Conservation (phyloP, 192 early-diverging fungal species). For the Geosiphon pyriformis region DNA sequence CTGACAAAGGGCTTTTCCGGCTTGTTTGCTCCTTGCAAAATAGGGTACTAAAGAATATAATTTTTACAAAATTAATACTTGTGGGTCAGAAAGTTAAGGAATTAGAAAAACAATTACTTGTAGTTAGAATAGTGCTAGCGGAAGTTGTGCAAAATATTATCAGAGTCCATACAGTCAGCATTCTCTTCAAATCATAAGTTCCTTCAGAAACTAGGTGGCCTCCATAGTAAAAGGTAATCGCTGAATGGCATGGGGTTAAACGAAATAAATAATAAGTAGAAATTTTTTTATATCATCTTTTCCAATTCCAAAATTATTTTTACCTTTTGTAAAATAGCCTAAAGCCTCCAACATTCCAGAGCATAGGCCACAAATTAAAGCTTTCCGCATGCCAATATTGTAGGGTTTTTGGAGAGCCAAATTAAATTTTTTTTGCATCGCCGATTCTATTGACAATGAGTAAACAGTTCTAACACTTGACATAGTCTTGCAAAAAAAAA, state of each 20-base stretch:
- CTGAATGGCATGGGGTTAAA: background rate
- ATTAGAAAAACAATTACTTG: background rate
- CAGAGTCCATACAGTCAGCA: slow-evolving; percentile 17
- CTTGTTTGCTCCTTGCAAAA: slow-evolving; percentile 16
- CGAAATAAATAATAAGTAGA: background rate
- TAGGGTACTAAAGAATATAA: slow-evolving; percentile 6
- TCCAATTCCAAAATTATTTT: background rate
- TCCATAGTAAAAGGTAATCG: slow-evolving; percentile 16
- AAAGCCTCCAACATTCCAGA: slow-evolving; percentile 5
- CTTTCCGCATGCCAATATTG: slow-evolving; percentile 17
- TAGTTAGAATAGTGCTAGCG: background rate
- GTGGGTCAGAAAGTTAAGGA: background rate
- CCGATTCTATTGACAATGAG: slow-evolving; percentile 6
- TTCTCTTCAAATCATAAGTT: slow-evolving; percentile 14
- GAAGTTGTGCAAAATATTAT: slow-evolving; percentile 20
- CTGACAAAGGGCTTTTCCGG: background rate
- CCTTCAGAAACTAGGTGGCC: slow-evolving; percentile 3
- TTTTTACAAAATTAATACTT: slow-evolving; percentile 5
- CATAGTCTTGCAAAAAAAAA: background rate
- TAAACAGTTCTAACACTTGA: slow-evolving; percentile 17
- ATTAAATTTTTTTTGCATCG: slow-evolving; percentile 5
- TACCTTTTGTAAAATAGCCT: slow-evolving; percentile 14
- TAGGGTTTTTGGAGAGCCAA: background rate
- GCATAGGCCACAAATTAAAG: slow-evolving; percentile 1
- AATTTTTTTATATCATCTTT: background rate